Conservation (phyloP, 192 early-diverging fungal species). For the Coemansia umbellata region DNA sequence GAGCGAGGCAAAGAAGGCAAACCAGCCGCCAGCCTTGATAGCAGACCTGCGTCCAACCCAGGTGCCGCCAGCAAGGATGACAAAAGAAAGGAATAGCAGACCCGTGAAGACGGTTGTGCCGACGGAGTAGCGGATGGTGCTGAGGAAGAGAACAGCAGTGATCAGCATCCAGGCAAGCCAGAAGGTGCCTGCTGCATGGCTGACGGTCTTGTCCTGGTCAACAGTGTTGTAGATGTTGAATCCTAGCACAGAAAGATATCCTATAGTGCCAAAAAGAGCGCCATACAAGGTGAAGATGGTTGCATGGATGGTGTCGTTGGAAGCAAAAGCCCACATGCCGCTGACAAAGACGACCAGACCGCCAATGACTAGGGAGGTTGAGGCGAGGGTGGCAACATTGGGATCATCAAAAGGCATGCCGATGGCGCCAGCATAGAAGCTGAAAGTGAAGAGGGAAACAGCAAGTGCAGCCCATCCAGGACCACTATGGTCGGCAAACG, state of each 20-base stretch:
- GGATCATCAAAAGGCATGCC: slow-evolving; percentile 50
- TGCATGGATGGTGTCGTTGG: slow-evolving; percentile 80
- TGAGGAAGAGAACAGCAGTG: slow-evolving; percentile 63
- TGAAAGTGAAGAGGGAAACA: slow-evolving; percentile 48
- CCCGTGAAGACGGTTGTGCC: slow-evolving; percentile 60
- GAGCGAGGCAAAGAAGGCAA: slow-evolving; percentile 71
- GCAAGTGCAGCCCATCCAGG: slow-evolving; percentile 50
- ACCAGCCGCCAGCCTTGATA: slow-evolving; percentile 65
- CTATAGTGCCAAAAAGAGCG: slow-evolving; percentile 62
- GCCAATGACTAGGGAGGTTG: slow-evolving; percentile 48
- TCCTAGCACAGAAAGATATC: slow-evolving; percentile 47
- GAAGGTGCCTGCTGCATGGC: slow-evolving; percentile 61
- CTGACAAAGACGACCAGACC: slow-evolving; percentile 50
- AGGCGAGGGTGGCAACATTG: slow-evolving; percentile 43
- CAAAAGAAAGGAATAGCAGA: slow-evolving; percentile 59
- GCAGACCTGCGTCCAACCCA: slow-evolving; percentile 52
- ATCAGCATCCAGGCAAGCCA: slow-evolving; percentile 67
- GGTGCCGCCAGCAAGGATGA: slow-evolving; percentile 61
- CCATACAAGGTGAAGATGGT: slow-evolving; percentile 74
- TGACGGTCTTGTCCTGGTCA: slow-evolving; percentile 51
- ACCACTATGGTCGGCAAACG: slow-evolving; percentile 43
- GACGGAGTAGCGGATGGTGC: slow-evolving; percentile 58
- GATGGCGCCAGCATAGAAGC: slow-evolving; percentile 51
- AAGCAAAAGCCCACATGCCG: slow-evolving; percentile 70
- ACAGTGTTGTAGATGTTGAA: slow-evolving; percentile 56